Evolutionary conservation across 495 filamentous ascomycete species (phyloP), one percentile per base, ranked within the genome.

Genomic region (Chlorociboria aeruginascens): DNA sequence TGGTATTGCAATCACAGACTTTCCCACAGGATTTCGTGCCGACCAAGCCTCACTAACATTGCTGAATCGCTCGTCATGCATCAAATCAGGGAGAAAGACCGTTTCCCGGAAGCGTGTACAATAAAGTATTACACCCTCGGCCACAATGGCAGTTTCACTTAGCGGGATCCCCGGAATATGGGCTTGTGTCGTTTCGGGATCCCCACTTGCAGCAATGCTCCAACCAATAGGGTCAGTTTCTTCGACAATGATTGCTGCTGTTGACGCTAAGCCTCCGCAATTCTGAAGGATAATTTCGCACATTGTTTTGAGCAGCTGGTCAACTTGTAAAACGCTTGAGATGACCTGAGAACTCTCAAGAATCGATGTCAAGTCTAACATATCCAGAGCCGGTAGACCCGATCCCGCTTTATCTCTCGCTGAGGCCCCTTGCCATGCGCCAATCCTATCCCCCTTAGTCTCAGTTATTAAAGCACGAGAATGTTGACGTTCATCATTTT

Each of bases 331-430:
- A 46, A 93, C 86, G 28, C 86, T 93, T 10, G 88, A 93, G 58
- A 95, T 86, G 37, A 93, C 79, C 67, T 94, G 89, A 37, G 83
- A 90, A 12, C 84, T 89, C 56, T 88, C 81, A 8, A 95, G 72
- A 44, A 95, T 94, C 35, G 83, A 86, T 39, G 85, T 80, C 45
- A 94, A 61, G 61, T 94, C 89, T 45, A 94, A 85, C 65, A 93
- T 89, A 62, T 95, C 88, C 49, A 77, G 69, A 37, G 66, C 66
- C 58, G 73, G 74, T 46, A 78, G 57, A 3, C 74, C 72, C 28
- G 60, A 68, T 6, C 69, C 71, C 11, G 66, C 65, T 44, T 69
- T 70, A 63, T 63, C 55, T 52, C 51, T 43, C 32, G 54, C 53
- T 61, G 72, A 36, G 64, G 36, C 66, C 14, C 70, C 70, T 50